Evolutionary conservation across 495 filamentous ascomycete species (phyloP).

Genomic region (Hypomontagnella monticulosa): DNA sequence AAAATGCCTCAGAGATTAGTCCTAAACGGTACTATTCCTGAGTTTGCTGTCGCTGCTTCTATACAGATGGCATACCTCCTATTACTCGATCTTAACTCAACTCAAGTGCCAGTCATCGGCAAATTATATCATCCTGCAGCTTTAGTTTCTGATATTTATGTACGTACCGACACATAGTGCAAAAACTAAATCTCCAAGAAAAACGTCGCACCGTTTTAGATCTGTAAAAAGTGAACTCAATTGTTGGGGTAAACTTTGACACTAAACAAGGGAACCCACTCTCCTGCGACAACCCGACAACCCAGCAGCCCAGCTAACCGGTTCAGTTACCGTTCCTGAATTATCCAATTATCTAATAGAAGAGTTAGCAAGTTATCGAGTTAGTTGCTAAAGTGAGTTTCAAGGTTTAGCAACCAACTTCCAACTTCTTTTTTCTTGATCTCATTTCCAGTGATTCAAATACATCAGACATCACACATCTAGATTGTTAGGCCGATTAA

Average conservation of each 20-base stretch:
- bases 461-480: not conserved
- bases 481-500: not conserved
- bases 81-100: no score
- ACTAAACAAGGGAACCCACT: conserved; percentile 27
- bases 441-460: not conserved
- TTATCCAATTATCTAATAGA: conserved; percentile 18
- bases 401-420: not conserved
- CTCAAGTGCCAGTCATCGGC: no score
- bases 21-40: not conserved
- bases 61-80: no score
- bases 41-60: not conserved
- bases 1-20: conserved; percentile 12
- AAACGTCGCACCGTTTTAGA: conserved; percentile 2
- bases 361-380: conserved; percentile 27
- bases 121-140: not conserved
- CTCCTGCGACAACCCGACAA: conserved; percentile 11
- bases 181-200: not conserved
- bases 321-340: conserved; percentile 28
- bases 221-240: conserved; percentile 40
- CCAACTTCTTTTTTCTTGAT: conserved; percentile 1
- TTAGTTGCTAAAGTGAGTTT: conserved; percentile 15
- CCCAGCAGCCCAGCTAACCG: conserved; percentile 15
- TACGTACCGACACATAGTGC: conserved; percentile 5
- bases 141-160: not conserved
- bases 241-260: conserved; percentile 44